Base-by-base conservation (phyloP, 305 asterid genomes). In the Salvia sclarea region DNA sequence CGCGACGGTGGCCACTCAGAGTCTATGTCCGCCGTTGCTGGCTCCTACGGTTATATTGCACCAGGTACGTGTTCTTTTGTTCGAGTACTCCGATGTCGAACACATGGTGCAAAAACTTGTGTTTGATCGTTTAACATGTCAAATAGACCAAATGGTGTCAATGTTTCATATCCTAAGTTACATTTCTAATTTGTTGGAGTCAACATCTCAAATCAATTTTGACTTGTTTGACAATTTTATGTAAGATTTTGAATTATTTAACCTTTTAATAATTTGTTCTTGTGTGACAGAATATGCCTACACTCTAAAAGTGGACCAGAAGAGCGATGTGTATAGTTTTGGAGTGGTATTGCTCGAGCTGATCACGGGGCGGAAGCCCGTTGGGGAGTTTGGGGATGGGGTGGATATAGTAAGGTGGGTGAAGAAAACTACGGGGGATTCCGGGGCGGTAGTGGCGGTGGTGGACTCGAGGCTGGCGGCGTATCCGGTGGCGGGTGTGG, bases 1-100 rank as follows among this genome's bases (percentile, higher is more conserved):
- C 83, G 82, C 5, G 85, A 81, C 7, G 80, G 80, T n/a, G 97
- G 79, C 48, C 81, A 77, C 0, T 87, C 94, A 0, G 88, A 86
- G 66, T 90, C 89, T 69, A 90, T 90, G 97, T 90, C 97, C 22
- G 75, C 96, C 2, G 56, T 91, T 54, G 96, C 96, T 38, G 97
- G 97, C 20, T 91, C 97, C 38, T 91, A 91, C 54, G 97, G 96
- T 12, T 91, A 91, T 76, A 91, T 91, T 53, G 97, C 97, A 0
- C 97, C 97, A 2, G 97, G 96, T 85, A 12, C 13, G 17, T 11
- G 1, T 11, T 33, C 38, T 30, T 0, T 5, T 33, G 8, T 33
- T 33, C 40, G 8, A 7, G 7, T 3, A 33, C 38, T 3, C 7
- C n/a, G n/a, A n/a, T n/a, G n/a, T n/a, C n/a, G n/a, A n/a, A n/a